phyloP scores from a whole-genome alignment of 2,329 filamentous ascomycete species.

The Xylariomycetidae sp. region DNA sequence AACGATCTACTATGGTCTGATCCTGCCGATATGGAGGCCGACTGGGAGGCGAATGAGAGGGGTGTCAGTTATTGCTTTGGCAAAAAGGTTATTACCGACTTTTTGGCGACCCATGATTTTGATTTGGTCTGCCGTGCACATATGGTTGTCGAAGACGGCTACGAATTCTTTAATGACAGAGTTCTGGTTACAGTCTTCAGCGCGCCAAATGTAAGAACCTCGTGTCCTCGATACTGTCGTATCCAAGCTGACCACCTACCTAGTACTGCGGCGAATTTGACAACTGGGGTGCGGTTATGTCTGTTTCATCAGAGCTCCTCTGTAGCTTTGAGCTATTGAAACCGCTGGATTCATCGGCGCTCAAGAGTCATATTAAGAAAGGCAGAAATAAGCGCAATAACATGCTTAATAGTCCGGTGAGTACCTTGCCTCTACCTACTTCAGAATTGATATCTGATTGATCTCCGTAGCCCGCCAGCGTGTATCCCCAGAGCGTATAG shows the following conservation, averaged over 20 bases:
- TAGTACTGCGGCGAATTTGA: conserved; percentile 98
- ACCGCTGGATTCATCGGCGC: conserved; percentile 87
- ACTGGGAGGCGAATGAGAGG: conserved; percentile 96
- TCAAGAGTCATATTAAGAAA: conserved; percentile 99
- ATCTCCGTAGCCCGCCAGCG: conserved; percentile 43
- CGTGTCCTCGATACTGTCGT: conserved; percentile 5
- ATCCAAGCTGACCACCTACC: conserved; percentile 16
- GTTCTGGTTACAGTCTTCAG: conserved; percentile 96
- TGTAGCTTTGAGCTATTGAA: conserved; percentile 98
- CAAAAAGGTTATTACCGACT: conserved; percentile 96
- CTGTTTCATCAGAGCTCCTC: conserved; percentile 84
- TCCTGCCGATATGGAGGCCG: conserved; percentile 94
- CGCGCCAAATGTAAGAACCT: conserved; percentile 77
- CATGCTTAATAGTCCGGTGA: conserved; percentile 93
- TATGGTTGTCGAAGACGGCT: conserved; percentile 99
- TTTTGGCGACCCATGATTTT: conserved; percentile 90
- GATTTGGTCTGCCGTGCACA: conserved; percentile 95
- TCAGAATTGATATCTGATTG: neutral
- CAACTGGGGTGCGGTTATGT: conserved; percentile 99
- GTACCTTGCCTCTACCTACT: conserved; percentile 31
- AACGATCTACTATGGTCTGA: conserved; percentile 98
- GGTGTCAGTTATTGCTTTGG: conserved; percentile 98
- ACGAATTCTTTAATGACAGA: conserved; percentile 96
- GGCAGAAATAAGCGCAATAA: conserved; percentile 89
- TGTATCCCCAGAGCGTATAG: conserved; percentile 54